Percentiles rank a stretch among this genome's conserved stretches.
These are phyloP conservation scores for Lizonia empirigonia DNA, from an alignment of 2,329 filamentous ascomycete genomes.

Conservation along the genomic window DNA sequence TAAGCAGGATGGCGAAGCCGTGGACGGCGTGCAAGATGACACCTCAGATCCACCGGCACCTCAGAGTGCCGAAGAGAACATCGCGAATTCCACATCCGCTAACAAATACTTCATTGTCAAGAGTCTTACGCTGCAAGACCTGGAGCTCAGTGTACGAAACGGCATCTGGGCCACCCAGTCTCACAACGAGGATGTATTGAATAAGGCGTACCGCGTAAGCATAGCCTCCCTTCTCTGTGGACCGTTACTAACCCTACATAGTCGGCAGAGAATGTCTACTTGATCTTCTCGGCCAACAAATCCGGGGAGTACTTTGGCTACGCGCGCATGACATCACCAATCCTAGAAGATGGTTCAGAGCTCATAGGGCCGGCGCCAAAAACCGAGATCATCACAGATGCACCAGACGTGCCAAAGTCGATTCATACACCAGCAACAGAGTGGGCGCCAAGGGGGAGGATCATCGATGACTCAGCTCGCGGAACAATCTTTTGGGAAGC, in stretches of 20 bases:
- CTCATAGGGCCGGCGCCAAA: conserved; percentile 62
- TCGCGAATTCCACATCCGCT: conserved; percentile 50
- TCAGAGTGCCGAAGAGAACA: conserved; percentile 19
- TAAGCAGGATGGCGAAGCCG: conserved; percentile 19
- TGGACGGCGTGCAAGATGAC: conserved; percentile 18
- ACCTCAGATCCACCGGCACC: conserved; percentile 14
- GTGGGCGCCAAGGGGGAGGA: conserved; percentile 78
- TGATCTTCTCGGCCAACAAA: conserved; percentile 96
- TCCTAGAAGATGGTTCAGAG: conserved; percentile 71
- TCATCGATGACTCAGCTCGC: conserved; percentile 91
- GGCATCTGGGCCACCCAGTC: conserved; percentile 93
- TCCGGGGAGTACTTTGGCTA: conserved; percentile 97
- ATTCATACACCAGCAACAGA: conserved; percentile 80
- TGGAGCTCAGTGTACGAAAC: conserved; percentile 85
- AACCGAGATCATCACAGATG: conserved; percentile 59
- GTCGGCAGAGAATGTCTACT: conserved; percentile 81
- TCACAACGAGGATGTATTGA: conserved; percentile 86
- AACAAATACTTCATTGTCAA: conserved; percentile 93
- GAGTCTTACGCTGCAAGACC: conserved; percentile 86
- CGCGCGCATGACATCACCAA: conserved; percentile 84
- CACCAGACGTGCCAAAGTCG: conserved; percentile 74
- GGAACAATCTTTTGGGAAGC: conserved; percentile 98
- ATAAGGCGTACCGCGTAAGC: conserved; percentile 78
- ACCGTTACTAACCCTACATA: conserved; percentile 47
- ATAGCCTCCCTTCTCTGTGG: no score